Evolutionary conservation across 2,329 filamentous ascomycete genomes (phyloP), one percentile per base, ranked within the genome.

Genomic region (Colletotrichum salicis): DNA sequence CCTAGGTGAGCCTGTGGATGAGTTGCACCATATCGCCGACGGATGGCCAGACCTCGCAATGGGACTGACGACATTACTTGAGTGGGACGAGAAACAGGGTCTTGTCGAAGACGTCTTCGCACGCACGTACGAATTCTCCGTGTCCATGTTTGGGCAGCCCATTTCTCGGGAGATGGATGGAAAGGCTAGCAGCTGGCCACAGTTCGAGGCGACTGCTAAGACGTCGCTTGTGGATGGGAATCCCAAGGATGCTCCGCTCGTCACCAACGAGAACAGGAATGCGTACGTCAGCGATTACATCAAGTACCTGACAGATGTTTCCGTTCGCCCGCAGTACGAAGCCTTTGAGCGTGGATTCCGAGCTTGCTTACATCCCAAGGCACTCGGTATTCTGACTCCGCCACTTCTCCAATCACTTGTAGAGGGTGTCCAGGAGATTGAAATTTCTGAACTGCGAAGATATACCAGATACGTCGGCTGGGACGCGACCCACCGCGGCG

Each of bases 231-330:
- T 81, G 52, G 72, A 80, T 73, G 77, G 80, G 67, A 82, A 86
- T 59, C 82, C 82, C 2, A 82, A 84, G 7, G 90, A 93, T 73
- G 89, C 93, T 0, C 87, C 89, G 0, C 83, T 94, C n/a, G 94
- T 98, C 31, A 97, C 94, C 0, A 91, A 92, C 75, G 88, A 87
- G 48, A 98, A 97, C 79, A 91, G 95, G 56, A 86, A 91, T 64
- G 87, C 90, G 35, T 99, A 94, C 76, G 91, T 97, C 4, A 89
- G 87, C 67, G 94, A 97, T 80, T 98, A 98, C 80, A 92, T 97
- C 75, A 87, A 87, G 70, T 97, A 95, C 86, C 87, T 98, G 31
- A 94, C 93, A 0, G 89, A 94, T 77, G 87, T 93, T 48, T 96
- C 94, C 0, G 86, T 98, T 54, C 84, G 86, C 0, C 90, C 92